phyloP scores from a whole-genome alignment of 768 basidiomycete species.

The Collybiopsis confluens region DNA sequence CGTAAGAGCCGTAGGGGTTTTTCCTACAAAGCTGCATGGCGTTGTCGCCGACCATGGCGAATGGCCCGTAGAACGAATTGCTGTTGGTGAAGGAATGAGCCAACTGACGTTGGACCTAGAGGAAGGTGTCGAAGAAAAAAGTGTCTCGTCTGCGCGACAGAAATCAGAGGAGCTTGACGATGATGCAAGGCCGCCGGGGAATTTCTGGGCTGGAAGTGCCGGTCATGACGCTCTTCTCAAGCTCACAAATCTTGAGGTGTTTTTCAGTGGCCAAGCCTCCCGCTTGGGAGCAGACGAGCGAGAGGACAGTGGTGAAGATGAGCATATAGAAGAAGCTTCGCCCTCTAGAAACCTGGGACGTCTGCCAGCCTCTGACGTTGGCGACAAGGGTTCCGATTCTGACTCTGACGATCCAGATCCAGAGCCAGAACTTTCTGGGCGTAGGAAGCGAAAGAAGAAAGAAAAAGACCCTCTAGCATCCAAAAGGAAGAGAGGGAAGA shows the following conservation, averaged over 20 bases:
- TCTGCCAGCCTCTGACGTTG: constrained; percentile 5
- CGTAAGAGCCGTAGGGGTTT: constrained; percentile 79
- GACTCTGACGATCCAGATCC: constrained; percentile 20
- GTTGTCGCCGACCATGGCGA: constrained; percentile 90
- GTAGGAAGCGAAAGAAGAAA: constrained; percentile 54
- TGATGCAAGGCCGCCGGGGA: constrained; percentile 16
- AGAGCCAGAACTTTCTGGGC: constrained; percentile 25
- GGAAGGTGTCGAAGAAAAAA: constrained; percentile 14
- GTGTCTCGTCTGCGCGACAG: neutral
- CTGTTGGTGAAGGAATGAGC: constrained; percentile 42
- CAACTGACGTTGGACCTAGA: constrained; percentile 25
- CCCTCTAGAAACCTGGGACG: neutral
- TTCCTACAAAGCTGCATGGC: constrained; percentile 87
- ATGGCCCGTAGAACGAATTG: constrained; percentile 87
- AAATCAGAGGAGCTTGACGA: constrained; percentile 1
- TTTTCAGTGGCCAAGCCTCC: constrained; percentile 43
- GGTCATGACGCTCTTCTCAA: constrained; percentile 86
- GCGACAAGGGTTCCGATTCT: constrained; percentile 14
- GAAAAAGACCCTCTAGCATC: constrained; percentile 44
- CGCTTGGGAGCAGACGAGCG: constrained; percentile 31
- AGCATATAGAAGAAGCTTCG: constrained; percentile 15
- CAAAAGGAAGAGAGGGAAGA: constrained; percentile 56
- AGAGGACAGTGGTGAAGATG: constrained; percentile 26
- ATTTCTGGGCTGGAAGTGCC: constrained; percentile 88
- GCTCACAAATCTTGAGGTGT: constrained; percentile 77